Percentiles rank a stretch among this genome's conserved stretches.
phyloP scores from a whole-genome alignment of 2,329 filamentous ascomycete genomes.

The Cladobotryum protrusum region DNA sequence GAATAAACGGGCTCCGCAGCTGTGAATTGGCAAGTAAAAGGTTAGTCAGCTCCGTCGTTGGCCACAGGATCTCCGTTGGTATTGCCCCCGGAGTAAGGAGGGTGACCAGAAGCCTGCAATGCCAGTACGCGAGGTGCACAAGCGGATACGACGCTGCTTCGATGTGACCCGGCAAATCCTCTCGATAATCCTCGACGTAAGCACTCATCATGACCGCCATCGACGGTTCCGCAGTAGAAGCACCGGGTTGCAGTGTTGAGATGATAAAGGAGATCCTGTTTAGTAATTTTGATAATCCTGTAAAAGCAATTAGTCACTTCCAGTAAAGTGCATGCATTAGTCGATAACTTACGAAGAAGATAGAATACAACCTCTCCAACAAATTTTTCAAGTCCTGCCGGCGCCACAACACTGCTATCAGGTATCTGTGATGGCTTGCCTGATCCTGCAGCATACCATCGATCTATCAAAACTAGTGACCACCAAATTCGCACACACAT shows the following conservation, averaged over 20 bases:
- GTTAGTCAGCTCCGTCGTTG: slow-evolving; percentile 52
- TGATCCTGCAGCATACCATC: slow-evolving; percentile 66
- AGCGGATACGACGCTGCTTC: slow-evolving; percentile 47
- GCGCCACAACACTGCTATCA: slow-evolving; percentile 53
- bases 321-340: neutral
- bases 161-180: slow-evolving; percentile 53
- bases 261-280: slow-evolving; percentile 33
- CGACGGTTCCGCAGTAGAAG: slow-evolving; percentile 27
- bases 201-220: slow-evolving; percentile 31
- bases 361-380: slow-evolving; percentile 60
- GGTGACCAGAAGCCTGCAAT: slow-evolving; percentile 58
- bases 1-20: slow-evolving; percentile 56
- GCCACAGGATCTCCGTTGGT: slow-evolving; percentile 52
- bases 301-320: slow-evolving; percentile 10
- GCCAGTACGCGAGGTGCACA: slow-evolving; percentile 64
- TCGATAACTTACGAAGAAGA: slow-evolving; percentile 52
- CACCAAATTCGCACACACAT: slow-evolving; percentile 64
- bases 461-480: slow-evolving; percentile 64
- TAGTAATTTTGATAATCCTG: slow-evolving; percentile 53
- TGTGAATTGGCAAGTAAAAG: slow-evolving; percentile 50
- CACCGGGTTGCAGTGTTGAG: slow-evolving; percentile 28
- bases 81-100: slow-evolving; percentile 52
- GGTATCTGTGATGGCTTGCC: slow-evolving; percentile 57
- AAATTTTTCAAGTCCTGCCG: slow-evolving; percentile 51
- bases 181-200: slow-evolving; percentile 55